Evolutionary conservation across 257 asterid species (phyloP).

Genomic region (Solanum ossicruentum): DNA sequence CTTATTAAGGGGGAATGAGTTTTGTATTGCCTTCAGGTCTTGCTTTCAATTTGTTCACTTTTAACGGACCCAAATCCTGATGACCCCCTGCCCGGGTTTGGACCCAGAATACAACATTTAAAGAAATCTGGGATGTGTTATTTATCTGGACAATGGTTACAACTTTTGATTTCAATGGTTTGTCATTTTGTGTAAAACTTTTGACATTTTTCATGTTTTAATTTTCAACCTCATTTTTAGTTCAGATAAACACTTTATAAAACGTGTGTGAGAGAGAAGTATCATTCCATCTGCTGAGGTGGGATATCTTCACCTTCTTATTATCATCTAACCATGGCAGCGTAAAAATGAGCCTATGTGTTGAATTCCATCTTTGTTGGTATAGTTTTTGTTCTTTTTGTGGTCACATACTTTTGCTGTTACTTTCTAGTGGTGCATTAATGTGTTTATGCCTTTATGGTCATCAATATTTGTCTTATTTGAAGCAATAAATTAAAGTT

Average conservation of each 20-base stretch:
- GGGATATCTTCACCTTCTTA: background rate
- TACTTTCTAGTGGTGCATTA: background rate
- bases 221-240: background rate
- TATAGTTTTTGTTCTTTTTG: background rate
- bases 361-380: background rate
- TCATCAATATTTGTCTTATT: background rate
- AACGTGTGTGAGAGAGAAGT: background rate
- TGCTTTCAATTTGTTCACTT: conserved; percentile 73
- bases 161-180: background rate
- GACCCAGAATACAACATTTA: conserved; percentile 42
- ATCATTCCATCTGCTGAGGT: background rate
- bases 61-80: conserved; percentile 84
- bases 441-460: background rate
- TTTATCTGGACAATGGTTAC: background rate
- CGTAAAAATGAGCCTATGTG: background rate
- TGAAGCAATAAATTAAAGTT: background rate
- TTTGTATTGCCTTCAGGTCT: conserved; percentile 29
- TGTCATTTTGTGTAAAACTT: background rate
- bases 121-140: background rate
- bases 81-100: conserved; percentile 81
- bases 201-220: background rate
- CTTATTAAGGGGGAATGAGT: background rate
- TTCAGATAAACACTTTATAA: background rate
- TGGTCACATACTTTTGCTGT: background rate
- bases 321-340: background rate